A percentile compares a stretch with the other conserved stretches of the same genome.
Conservation (phyloP, 805 yeast species). For the Metschnikowia drakensbergensis region DNA sequence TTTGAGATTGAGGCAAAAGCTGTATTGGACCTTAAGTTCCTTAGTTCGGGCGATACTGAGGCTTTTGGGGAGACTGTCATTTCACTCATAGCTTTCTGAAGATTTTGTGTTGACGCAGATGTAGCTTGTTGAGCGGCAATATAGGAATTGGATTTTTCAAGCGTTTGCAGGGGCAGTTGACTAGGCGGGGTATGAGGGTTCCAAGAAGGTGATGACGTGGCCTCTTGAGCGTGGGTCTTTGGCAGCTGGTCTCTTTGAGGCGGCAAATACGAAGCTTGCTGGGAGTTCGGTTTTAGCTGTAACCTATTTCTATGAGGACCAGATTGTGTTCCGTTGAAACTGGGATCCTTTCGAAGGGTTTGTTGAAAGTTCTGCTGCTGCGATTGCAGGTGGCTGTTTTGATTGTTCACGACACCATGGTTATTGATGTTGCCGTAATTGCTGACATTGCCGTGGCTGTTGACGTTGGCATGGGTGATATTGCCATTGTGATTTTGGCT, state of each 20-base stretch:
- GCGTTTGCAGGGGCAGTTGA: neutral
- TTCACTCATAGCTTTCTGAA: slow-evolving; percentile 13
- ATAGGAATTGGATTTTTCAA: slow-evolving; percentile 7
- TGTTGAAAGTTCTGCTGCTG: neutral
- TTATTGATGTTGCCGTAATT: neutral
- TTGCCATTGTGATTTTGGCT: slow-evolving; percentile 1
- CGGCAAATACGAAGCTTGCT: neutral
- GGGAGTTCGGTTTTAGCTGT: neutral
- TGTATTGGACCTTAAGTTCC: slow-evolving; percentile 19
- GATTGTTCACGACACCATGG: neutral
- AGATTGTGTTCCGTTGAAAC: neutral
- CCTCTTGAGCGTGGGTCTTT: neutral
- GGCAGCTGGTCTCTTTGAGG: neutral
- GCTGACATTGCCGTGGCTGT: neutral
- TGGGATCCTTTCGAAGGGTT: neutral
- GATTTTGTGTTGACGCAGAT: slow-evolving; percentile 3
- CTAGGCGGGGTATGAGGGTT: slow-evolving; percentile 4
- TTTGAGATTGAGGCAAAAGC: slow-evolving; percentile 19
- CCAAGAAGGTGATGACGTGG: neutral
- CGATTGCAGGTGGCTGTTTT: neutral
- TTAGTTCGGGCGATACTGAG: slow-evolving; percentile 8
- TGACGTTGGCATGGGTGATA: neutral
- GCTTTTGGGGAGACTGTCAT: slow-evolving; percentile 6
- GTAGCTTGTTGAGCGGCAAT: slow-evolving; percentile 15
- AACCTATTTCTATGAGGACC: neutral